Evolutionary conservation across 2,329 filamentous ascomycete species (phyloP).

Genomic region (Fusarium sp.): DNA sequence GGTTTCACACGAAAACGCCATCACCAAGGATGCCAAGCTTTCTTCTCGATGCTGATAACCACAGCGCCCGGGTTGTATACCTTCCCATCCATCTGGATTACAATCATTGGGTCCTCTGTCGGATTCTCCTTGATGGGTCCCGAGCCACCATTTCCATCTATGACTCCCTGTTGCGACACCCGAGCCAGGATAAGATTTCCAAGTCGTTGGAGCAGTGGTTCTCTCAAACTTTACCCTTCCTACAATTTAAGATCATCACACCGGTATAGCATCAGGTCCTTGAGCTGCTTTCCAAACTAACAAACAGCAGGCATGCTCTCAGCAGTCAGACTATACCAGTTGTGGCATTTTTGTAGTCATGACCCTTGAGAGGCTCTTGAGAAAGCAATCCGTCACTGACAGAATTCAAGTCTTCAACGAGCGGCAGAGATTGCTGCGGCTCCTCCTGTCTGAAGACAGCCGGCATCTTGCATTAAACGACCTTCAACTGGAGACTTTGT

Average conservation of each 20-base stretch:
- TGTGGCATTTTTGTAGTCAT: not conserved
- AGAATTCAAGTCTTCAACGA: not conserved
- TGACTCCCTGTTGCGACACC: not conserved
- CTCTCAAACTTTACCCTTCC: not conserved
- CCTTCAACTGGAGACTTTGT: not conserved
- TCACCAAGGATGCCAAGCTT: not conserved
- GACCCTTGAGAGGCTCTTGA: not conserved
- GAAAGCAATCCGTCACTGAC: not conserved
- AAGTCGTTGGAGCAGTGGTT: not conserved
- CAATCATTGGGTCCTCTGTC: not conserved
- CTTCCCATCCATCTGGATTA: not conserved
- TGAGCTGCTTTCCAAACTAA: not conserved
- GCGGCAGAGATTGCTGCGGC: not conserved
- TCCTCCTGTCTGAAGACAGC: not conserved
- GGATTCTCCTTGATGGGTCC: not conserved
- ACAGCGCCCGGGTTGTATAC: not conserved
- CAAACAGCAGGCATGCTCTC: not conserved
- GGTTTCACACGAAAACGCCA: not conserved
- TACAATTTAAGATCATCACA: not conserved
- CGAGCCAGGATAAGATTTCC: not conserved
- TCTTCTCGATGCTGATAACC: not conserved
- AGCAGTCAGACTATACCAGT: not conserved
- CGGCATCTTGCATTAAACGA: not conserved
- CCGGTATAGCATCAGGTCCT: not conserved
- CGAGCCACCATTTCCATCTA: not conserved